Evolutionary conservation across 2,329 filamentous ascomycete species (phyloP).

Genomic region (Diaporthe destruens): DNA sequence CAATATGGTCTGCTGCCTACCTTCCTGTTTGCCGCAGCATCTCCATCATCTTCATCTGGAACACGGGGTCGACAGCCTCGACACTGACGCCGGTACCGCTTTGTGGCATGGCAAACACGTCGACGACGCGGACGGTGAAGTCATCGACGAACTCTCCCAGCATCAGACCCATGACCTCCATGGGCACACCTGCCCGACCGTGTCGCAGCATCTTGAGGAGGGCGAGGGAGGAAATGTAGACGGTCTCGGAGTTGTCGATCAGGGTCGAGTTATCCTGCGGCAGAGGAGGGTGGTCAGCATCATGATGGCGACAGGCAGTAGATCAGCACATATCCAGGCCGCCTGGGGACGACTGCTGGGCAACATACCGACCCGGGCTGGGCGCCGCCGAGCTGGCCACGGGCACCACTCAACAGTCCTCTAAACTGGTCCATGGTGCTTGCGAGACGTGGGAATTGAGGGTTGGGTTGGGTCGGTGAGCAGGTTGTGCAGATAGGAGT

Average conservation of each 20-base stretch:
- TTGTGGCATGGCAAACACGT: constrained; percentile 99
- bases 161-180: constrained; percentile 99
- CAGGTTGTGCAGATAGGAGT: not conserved
- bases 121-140: constrained; percentile 97
- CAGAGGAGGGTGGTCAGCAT: constrained; percentile 40
- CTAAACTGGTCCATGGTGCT: constrained; percentile 88
- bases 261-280: constrained; percentile 86
- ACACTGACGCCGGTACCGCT: constrained; percentile 98
- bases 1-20: constrained; percentile 61
- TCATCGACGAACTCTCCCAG: constrained; percentile 98
- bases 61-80: constrained; percentile 97
- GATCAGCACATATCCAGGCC: not conserved
- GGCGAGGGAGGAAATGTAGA: constrained; percentile 98
- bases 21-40: constrained; percentile 98
- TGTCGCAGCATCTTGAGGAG: constrained; percentile 99
- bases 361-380: constrained; percentile 71
- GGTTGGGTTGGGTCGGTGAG: not conserved
- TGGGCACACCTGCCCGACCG: constrained; percentile 95
- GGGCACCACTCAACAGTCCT: constrained; percentile 81
- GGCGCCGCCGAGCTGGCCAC: constrained; percentile 74
- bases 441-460: not conserved
- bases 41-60: constrained; percentile 99
- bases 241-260: constrained; percentile 99
- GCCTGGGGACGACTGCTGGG: constrained; percentile 14
- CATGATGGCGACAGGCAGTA: not conserved